Percentiles rank a stretch among this genome's conserved stretches.
Conservation (phyloP, 2,329 filamentous ascomycete species). For the Metarhizium anisopliae region DNA sequence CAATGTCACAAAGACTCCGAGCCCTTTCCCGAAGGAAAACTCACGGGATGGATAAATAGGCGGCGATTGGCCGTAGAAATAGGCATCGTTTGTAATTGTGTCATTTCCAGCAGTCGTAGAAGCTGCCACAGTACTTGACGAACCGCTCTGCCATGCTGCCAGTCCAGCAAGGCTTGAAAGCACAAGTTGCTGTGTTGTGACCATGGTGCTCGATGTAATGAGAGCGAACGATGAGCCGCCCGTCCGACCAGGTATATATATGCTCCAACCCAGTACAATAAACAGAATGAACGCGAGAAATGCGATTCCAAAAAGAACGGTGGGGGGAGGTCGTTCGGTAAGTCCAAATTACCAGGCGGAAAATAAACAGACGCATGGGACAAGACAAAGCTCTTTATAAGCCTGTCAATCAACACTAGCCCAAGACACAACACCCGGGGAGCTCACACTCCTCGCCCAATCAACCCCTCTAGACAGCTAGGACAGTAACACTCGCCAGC, state of each 20-base stretch:
- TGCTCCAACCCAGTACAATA: neutral
- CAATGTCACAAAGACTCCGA: neutral
- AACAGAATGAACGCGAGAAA: no score
- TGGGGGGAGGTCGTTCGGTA: no score
- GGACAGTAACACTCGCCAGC: no score
- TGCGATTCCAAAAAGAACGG: no score
- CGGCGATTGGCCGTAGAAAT: conserved; percentile 42
- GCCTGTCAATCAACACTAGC: no score
- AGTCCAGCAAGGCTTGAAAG: conserved; percentile 4
- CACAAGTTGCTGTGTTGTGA: neutral
- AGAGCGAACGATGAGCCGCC: neutral
- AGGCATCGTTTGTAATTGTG: conserved; percentile 28
- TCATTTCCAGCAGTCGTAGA: conserved; percentile 7
- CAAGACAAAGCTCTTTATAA: no score
- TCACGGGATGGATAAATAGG: conserved; percentile 43
- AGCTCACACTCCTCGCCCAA: no score
- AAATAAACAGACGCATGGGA: no score
- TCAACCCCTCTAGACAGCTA: no score
- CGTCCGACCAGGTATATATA: neutral
- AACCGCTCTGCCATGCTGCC: neutral
- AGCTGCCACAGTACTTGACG: neutral
- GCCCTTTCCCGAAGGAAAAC: conserved; percentile 9
- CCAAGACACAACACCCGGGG: no score
- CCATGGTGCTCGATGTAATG: neutral
- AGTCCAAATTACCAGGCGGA: no score